Percentiles rank a stretch among this genome's conserved stretches.
Evolutionary conservation across 192 early-diverging fungal species (phyloP).

Genomic region (Gaertneriomyces semiglobifer): DNA sequence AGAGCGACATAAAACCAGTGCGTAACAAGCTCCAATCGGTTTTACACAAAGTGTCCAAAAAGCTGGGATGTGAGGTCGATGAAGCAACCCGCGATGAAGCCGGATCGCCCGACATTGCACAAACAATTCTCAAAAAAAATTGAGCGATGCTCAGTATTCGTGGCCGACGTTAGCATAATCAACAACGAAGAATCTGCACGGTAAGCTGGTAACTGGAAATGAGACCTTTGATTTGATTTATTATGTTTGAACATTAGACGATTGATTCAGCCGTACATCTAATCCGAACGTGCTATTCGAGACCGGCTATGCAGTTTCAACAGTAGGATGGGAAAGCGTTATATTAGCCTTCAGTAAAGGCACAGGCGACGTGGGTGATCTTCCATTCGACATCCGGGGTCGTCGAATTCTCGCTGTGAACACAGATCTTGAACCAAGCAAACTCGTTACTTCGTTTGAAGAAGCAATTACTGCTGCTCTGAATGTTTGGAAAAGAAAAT

Average conservation of each 20-base stretch:
- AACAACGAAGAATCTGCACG: constrained; percentile 4
- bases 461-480: constrained; percentile 2
- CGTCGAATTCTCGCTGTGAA: constrained; percentile 2
- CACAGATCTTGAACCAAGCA: constrained; percentile 4
- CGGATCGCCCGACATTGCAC: constrained; percentile 1
- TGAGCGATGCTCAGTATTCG: constrained; percentile 1
- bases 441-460: constrained; percentile 4
- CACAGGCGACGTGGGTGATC: constrained; percentile 1
- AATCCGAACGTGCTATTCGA: constrained; percentile 6
- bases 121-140: constrained; percentile 4
- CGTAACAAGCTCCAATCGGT: constrained; percentile 4
- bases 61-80: constrained; percentile 1
- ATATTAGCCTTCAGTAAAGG: constrained; percentile 6
- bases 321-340: constrained; percentile 4
- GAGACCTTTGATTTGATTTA: background rate
- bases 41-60: constrained; percentile 1
- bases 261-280: constrained; percentile 2
- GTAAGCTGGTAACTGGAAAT: constrained; percentile 3
- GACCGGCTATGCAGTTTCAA: constrained; percentile 2
- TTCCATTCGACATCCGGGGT: constrained; percentile 6
- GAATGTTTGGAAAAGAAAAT: constrained; percentile 6
- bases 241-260: background rate
- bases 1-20: constrained; percentile 6
- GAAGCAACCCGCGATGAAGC: constrained; percentile 4
- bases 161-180: constrained; percentile 6